Base-by-base conservation (phyloP, 2,329 filamentous ascomycete species). In the Eurotiales sp. region DNA sequence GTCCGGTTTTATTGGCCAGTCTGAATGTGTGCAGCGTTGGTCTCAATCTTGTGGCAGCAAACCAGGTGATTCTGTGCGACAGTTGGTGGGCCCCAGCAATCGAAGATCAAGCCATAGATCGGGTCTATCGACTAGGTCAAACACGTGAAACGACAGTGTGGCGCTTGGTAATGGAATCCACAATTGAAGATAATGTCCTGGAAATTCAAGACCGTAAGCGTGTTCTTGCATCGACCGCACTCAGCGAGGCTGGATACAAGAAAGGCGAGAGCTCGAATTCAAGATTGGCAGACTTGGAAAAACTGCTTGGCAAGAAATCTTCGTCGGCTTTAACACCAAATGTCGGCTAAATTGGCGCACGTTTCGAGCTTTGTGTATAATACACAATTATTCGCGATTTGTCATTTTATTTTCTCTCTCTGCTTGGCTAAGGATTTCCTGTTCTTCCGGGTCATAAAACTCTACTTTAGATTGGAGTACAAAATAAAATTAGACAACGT, bases 41-140 rank as follows among this genome's bases (percentile, higher is more conserved):
- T 0, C 77, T 96, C 41, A 95, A 95, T 60, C 80, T 96, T 11
- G 88, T 91, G 0, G 84, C 88, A 0, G 90, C 90, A 0, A 90
- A 93, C 60, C 90, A 90, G 6, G 88, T 95, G 53, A 83, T 96
- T 41, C 76, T 96, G 17, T 82, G 83, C 0, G 90, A 96, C 67
- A 87, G 82, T 53, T 96, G 89, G 90, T 96, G 90, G 87, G 90
- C 90, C 1, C 90, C 90, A 0, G 90, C 90, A 1, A 93, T 96
- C 50, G 90, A 96, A 68, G 90, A 95, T 59, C 90, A 96, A 65
- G 91, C 91, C 3, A 80, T 95, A 2, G 90, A 96, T 64, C 85
- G 90, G 4, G 90, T 96, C 6, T 88, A 96, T 64, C 80, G 90
- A 0, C 77, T 96, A 0, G 90, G 90, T 0, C 91, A 96, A 72